phyloP scores from a whole-genome alignment of 2,329 filamentous ascomycete species.

The Beauveria brongniartii region DNA sequence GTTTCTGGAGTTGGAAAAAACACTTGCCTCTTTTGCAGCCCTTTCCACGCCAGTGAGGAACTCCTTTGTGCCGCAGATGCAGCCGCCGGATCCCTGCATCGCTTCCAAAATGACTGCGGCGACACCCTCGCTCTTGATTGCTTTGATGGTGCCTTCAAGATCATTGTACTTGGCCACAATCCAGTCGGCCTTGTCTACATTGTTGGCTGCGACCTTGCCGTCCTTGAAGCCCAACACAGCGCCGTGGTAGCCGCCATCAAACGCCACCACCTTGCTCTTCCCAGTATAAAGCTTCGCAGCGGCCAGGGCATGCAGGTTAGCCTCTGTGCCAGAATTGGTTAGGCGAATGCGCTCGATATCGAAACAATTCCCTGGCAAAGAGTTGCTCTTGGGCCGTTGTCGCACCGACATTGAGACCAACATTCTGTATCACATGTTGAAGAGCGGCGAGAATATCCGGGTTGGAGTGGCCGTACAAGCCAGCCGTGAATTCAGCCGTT shows the following conservation, averaged over 20 bases:
- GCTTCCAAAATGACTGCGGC: conserved; percentile 59
- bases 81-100: conserved; percentile 57
- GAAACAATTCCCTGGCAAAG: conserved; percentile 47
- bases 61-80: conserved; percentile 37
- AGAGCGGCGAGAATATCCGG: conserved; percentile 44
- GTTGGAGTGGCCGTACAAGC: conserved; percentile 58
- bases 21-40: conserved; percentile 30
- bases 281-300: conserved; percentile 39
- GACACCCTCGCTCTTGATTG: conserved; percentile 38
- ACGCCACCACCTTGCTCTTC: conserved; percentile 40
- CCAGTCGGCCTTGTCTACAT: conserved; percentile 46
- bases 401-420: conserved; percentile 48
- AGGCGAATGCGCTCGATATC: conserved; percentile 49
- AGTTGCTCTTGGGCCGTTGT: conserved; percentile 42
- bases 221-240: conserved; percentile 28
- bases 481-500: conserved; percentile 55
- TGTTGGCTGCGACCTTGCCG: conserved; percentile 30
- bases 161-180: conserved; percentile 57
- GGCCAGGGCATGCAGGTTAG: conserved; percentile 51
- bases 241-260: conserved; percentile 37
- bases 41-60: conserved; percentile 46
- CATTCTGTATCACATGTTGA: conserved; percentile 30
- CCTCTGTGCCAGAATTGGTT: conserved; percentile 59
- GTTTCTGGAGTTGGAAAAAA: background rate
- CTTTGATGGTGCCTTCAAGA: conserved; percentile 32